Percentiles rank a stretch among this genome's conserved stretches.
Conservation (phyloP, 305 asterid species). For the Fraxinus sp. region DNA sequence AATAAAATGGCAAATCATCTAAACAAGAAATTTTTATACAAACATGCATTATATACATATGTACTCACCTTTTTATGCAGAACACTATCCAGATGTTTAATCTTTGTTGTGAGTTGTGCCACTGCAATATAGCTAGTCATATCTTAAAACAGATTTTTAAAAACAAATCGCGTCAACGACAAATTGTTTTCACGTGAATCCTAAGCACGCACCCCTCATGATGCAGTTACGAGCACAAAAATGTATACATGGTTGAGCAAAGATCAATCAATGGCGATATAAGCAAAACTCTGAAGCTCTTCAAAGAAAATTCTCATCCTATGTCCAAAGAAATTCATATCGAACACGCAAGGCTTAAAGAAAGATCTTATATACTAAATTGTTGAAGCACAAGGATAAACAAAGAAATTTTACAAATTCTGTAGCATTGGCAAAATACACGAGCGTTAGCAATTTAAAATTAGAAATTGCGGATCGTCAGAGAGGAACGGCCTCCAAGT, state of each 20-base stretch:
- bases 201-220: background rate
- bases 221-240: background rate
- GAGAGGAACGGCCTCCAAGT: background rate
- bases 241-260: background rate
- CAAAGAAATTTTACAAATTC: background rate
- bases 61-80: constrained; percentile 67
- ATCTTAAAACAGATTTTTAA: background rate
- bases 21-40: background rate
- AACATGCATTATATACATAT: background rate
- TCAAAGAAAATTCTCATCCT: background rate
- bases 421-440: background rate
- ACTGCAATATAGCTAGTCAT: constrained; percentile 41
- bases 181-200: background rate
- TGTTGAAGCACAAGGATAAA: background rate
- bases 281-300: background rate
- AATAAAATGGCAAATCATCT: background rate
- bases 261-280: background rate
- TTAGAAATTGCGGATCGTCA: background rate
- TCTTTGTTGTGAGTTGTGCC: constrained; percentile 88
- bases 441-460: background rate
- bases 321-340: background rate
- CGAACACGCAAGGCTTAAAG: background rate
- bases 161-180: background rate
- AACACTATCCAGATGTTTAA: constrained; percentile 61
- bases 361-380: background rate